Conservation (phyloP, 257 asterid species). For the Solanum clarkiae region DNA sequence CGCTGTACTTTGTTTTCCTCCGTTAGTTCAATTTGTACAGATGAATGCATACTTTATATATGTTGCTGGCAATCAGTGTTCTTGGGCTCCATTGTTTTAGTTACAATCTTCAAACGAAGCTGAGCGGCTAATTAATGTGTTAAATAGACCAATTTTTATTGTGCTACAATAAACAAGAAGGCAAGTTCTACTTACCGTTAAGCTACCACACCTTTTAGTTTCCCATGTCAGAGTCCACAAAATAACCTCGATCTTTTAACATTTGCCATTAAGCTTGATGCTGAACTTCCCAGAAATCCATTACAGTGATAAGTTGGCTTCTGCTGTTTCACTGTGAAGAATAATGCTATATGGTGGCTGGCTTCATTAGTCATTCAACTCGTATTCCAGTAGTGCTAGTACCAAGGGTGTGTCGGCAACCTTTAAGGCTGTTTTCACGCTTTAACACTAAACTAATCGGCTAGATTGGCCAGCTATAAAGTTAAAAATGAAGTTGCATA, state of each 20-base stretch:
- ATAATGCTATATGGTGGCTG: neutral
- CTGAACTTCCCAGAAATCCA: neutral
- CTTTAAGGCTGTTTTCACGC: neutral
- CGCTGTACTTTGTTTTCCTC: neutral
- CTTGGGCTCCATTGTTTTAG: neutral
- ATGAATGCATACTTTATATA: slow-evolving; percentile 23
- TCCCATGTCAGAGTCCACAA: neutral
- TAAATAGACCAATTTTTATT: neutral
- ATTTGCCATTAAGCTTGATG: neutral
- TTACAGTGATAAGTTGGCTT: neutral
- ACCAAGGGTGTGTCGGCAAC: neutral
- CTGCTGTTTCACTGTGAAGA: neutral
- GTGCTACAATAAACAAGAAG: neutral
- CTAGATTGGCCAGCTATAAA: neutral
- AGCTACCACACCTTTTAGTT: neutral
- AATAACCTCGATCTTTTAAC: neutral
- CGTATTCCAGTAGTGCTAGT: neutral
- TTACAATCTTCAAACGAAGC: neutral
- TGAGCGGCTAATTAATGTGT: neutral
- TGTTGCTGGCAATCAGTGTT: neutral
- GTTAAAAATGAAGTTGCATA: neutral
- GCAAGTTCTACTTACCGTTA: neutral
- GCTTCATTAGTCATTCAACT: neutral
- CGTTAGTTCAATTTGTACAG: slow-evolving; percentile 49
- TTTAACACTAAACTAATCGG: neutral